Base-by-base conservation (phyloP, 148 eudicot genomes). In the Camellia lanceoleosa region DNA sequence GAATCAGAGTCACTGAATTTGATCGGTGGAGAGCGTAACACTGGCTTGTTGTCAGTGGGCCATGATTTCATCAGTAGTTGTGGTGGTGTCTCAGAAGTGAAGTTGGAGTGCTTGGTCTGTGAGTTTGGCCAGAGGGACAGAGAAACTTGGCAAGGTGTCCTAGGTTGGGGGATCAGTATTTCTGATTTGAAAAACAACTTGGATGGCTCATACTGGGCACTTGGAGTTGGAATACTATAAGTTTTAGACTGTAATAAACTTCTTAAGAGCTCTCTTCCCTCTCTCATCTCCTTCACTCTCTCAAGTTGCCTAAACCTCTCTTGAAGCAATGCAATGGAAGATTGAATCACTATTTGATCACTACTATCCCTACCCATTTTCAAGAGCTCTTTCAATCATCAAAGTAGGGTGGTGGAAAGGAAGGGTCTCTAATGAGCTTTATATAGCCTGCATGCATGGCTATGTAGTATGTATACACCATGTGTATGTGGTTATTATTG, bases 271-370 rank as follows among this genome's bases (percentile, higher is more conserved):
- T 93, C 87, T 76, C 83, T 87, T 75, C 83, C 88, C 78, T 93
- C 85, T 83, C 99, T 90, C 92, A 88, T 84, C 83, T 93, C 94
- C 51, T 89, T 93, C 73, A 88, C 88, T 51, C 80, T 89, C 71
- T 93, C 83, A 52, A 95, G 81, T 56, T 92, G 89, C 79, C 83
- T 87, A 71, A 95, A 95, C 78, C 97, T 86, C 84, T 95, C 94
- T 82, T 92, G 97, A 63, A 95, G 70, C 52, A 95, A 79, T 12
- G 88, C 90, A 59, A 93, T 85, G 55, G 96, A 91, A 54, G 97
- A 90, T 73, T 85, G 88, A 49, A 82, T 81, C 12, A 89, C 87
- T 3, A 79, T 85, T 16, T 75, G 79, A 80, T 82, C 79, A 60
- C 82, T 63, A 74, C 82, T 78, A 79, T 83, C 81, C 81, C 77